These are phyloP conservation scores for Geranium brycei DNA, from an alignment of 345 rosid genomes.

Conservation along the genomic window DNA sequence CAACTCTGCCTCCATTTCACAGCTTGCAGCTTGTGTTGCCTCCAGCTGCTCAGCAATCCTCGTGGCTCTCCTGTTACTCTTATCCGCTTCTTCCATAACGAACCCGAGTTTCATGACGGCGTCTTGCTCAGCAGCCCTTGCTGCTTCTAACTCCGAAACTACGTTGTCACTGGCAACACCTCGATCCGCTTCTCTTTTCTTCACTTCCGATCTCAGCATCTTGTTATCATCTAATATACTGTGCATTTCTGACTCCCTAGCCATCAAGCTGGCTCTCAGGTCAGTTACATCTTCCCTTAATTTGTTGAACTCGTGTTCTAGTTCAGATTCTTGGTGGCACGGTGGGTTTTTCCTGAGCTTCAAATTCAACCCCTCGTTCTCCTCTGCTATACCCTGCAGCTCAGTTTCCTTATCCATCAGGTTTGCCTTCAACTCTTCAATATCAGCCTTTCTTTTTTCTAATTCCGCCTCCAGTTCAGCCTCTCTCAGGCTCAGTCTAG, in stretches of 20 bases:
- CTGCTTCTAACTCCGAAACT: slow-evolving; percentile 25
- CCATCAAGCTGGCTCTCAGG: slow-evolving; percentile 37
- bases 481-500: slow-evolving; percentile 11
- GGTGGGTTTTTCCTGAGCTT: too few species aligned
- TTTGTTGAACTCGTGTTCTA: slow-evolving; percentile 24
- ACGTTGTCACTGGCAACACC: slow-evolving; percentile 32
- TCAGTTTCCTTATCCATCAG: slow-evolving; percentile 31
- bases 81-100: slow-evolving; percentile 61
- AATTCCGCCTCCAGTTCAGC: slow-evolving; percentile 8
- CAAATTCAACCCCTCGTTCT: slow-evolving; percentile 25
- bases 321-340: not conserved
- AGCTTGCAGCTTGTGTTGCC: slow-evolving; percentile 60
- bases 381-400: slow-evolving; percentile 24
- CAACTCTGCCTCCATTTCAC: slow-evolving; percentile 73
- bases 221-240: slow-evolving; percentile 36
- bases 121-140: slow-evolving; percentile 44
- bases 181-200: slow-evolving; percentile 39
- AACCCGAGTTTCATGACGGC: slow-evolving; percentile 49
- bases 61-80: slow-evolving; percentile 52
- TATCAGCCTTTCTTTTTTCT: slow-evolving; percentile 7
- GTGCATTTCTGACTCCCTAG: slow-evolving; percentile 41
- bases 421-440: slow-evolving; percentile 22
- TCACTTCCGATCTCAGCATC: slow-evolving; percentile 39
- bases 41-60: slow-evolving; percentile 59
- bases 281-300: slow-evolving; percentile 38